These are phyloP conservation scores for Cutaneotrichosporon sp. DNA, from an alignment of 1,284 basidiomycete species.

Conservation along the genomic window DNA sequence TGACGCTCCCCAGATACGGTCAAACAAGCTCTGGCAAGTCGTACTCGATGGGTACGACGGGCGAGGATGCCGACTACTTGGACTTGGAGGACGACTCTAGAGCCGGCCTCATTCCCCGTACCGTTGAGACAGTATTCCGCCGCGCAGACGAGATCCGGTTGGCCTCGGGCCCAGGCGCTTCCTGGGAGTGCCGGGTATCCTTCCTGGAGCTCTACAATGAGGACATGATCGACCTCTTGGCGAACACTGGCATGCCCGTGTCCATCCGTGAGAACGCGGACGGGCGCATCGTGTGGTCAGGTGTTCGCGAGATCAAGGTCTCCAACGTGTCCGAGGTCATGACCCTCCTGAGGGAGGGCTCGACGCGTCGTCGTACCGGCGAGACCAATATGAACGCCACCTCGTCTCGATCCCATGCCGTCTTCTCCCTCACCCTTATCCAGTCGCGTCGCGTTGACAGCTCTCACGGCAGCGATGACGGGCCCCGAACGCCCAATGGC, in stretches of 20 bases:
- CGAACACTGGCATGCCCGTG: constrained; percentile 69
- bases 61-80: constrained; percentile 74
- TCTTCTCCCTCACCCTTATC: constrained; percentile 91
- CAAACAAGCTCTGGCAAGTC: constrained; percentile 97
- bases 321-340: constrained; percentile 83
- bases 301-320: constrained; percentile 86
- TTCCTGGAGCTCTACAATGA: constrained; percentile 99
- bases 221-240: constrained; percentile 85
- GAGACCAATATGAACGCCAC: constrained; percentile 99
- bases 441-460: constrained; percentile 57
- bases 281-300: constrained; percentile 95
- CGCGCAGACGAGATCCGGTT: constrained; percentile 72
- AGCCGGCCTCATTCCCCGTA: constrained; percentile 86
- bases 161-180: constrained; percentile 69
- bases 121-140: constrained; percentile 86
- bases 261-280: constrained; percentile 96
- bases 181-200: constrained; percentile 58
- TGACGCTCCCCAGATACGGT: constrained; percentile 60
- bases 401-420: constrained; percentile 95
- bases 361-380: constrained; percentile 85
- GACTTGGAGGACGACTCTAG: constrained; percentile 49
- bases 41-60: constrained; percentile 85
- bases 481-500: constrained; percentile 20
- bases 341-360: constrained; percentile 83
- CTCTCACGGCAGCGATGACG: constrained; percentile 12